Conservation (phyloP, 2,329 filamentous ascomycete genomes). For the Cephalotrichum gorgonifer region DNA sequence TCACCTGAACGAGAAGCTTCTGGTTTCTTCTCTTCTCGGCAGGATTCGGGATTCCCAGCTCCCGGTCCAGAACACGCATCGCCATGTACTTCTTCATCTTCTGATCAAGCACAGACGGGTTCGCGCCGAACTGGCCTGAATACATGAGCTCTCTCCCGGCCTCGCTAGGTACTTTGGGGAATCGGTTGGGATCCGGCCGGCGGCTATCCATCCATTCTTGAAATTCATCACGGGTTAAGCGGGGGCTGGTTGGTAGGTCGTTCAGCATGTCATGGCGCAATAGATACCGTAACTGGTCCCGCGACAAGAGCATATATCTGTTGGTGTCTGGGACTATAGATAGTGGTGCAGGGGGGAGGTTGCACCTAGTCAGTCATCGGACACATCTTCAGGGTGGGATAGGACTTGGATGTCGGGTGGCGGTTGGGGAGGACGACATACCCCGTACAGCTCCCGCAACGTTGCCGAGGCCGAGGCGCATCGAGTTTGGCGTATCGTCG, state of each 20-base stretch:
- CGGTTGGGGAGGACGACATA: neutral
- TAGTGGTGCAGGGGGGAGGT: no score
- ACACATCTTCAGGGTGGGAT: neutral
- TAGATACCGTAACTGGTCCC: neutral
- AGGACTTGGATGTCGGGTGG: no score
- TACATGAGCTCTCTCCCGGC: conserved; percentile 70
- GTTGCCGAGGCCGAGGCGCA: neutral
- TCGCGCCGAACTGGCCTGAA: conserved; percentile 68
- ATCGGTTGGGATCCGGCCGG: conserved; percentile 42
- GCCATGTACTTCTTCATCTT: conserved; percentile 46
- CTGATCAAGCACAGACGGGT: conserved; percentile 13
- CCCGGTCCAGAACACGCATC: conserved; percentile 66
- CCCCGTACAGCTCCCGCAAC: neutral
- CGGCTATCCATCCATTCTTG: neutral
- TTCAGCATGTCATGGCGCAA: neutral
- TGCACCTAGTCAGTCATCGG: neutral
- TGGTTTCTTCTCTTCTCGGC: conserved; percentile 50
- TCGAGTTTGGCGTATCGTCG: neutral
- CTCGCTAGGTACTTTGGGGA: conserved; percentile 77
- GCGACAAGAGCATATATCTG: neutral
- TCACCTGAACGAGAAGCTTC: conserved; percentile 57
- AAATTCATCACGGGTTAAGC: neutral
- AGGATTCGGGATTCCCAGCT: conserved; percentile 56
- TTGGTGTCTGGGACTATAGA: neutral
- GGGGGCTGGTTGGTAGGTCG: neutral